Evolutionary conservation across 2,329 filamentous ascomycete species (phyloP).

Genomic region (Trichophyton equinum): DNA sequence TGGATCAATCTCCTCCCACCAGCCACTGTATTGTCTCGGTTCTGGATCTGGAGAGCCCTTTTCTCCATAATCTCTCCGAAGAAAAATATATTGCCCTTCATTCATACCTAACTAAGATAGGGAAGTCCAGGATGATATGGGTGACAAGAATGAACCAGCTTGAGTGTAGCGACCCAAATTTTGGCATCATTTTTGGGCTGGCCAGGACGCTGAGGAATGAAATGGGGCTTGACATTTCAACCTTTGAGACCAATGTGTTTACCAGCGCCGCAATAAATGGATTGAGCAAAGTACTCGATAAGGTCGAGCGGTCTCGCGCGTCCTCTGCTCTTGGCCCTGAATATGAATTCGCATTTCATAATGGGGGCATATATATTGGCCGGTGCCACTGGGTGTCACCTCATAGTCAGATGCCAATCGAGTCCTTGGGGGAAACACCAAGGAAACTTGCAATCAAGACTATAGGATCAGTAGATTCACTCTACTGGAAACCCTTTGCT

Average conservation of each 20-base stretch:
- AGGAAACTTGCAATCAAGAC: background rate
- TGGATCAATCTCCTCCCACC: background rate
- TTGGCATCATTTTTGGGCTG: conserved; percentile 1
- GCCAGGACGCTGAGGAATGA: conserved; percentile 8
- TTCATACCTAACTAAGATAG: background rate
- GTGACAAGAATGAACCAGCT: conserved; percentile 4
- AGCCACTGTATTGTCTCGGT: background rate
- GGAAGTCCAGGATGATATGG: conserved; percentile 8
- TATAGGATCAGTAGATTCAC: background rate
- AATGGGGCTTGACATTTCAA: conserved; percentile 6
- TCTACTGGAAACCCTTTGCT: background rate
- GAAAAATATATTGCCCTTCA: background rate
- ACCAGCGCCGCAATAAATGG: background rate
- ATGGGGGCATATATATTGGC: background rate
- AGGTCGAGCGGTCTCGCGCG: background rate
- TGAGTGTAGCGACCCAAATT: conserved; percentile 6
- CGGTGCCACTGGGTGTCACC: background rate
- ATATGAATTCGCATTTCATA: background rate
- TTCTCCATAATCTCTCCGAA: conserved; percentile 23
- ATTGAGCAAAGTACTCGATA: background rate
- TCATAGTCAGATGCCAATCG: background rate
- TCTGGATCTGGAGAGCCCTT: conserved; percentile 22
- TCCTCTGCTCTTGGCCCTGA: background rate
- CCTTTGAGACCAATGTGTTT: conserved; percentile 4
- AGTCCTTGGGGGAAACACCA: background rate